Base-by-base conservation (phyloP, 2,329 filamentous ascomycete genomes). In the Claviceps maximensis region DNA sequence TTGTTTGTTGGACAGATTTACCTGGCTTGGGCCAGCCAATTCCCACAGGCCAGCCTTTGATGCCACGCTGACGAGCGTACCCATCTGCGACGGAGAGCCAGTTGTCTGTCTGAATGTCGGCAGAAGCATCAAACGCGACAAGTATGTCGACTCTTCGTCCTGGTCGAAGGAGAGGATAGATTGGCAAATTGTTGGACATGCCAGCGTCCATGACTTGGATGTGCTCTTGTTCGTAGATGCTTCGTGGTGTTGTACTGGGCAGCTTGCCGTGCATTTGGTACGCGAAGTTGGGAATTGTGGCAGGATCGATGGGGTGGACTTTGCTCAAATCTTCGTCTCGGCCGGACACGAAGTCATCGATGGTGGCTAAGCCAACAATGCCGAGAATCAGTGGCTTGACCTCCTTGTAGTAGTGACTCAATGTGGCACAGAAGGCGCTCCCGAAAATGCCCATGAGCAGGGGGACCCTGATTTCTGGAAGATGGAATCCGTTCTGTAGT, bases 141-240 rank as follows among this genome's bases (percentile, higher is more conserved):
- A 97, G 74, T 45, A 98, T 78, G 61, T 98, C 93, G 6, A 98
- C 84, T 53, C 95, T 79, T 38, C 93, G 80, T 2, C 90, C 91
- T 0, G 89, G 89, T 12, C 93, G 83, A 19, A 98, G 81, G 3
- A 97, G 77, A 0, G 93, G 93, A 65, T 98, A 98, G 44, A 97
- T 90, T 1, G 93, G 93, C 9, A 98, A 75, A 63, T 98, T 98
- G 66, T 98, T 97, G 58, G 87, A 94, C 93, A 98, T 98, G 50
- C 93, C 93, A 1, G 93, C 90, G 67, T 98, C 93, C 90, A 96
- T 97, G 17, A 91, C 76, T 58, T 87, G 84, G 19, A 91, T 75
- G 65, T 95, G 85, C 46, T 83, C 75, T 15, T 76, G 77, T 19
- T 80, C 74, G 61, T 87, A 83, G 41, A 95, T 80, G 54, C 81